Evolutionary conservation across 306 rosid species (phyloP).

Genomic region (Castanea sativa): DNA sequence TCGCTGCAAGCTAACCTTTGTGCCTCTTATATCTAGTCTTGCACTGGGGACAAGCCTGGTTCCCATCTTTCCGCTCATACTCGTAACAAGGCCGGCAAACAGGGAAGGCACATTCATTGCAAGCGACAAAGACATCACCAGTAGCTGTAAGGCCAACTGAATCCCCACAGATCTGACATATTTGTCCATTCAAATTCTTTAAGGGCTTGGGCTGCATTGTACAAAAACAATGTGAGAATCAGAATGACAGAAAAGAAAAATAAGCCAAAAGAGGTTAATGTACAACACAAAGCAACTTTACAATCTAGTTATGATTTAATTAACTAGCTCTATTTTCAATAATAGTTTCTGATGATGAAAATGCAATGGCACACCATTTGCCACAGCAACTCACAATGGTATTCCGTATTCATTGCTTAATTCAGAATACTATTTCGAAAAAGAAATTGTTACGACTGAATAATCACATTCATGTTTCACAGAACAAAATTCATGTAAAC

Average conservation of each 20-base stretch:
- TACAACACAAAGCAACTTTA: background rate
- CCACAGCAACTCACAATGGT: background rate
- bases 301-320: background rate
- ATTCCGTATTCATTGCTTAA: background rate
- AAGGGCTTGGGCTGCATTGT: slow-evolving; percentile 71
- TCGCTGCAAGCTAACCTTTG: slow-evolving; percentile 44
- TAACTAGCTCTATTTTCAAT: background rate
- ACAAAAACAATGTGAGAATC: slow-evolving; percentile 13
- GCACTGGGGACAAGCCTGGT: slow-evolving; percentile 94
- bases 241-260: slow-evolving; percentile 8
- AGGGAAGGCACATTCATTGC: slow-evolving; percentile 96
- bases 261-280: background rate
- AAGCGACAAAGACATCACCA: slow-evolving; percentile 93
- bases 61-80: slow-evolving; percentile 92
- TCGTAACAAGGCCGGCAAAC: slow-evolving; percentile 95
- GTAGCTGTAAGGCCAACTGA: slow-evolving; percentile 65
- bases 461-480: background rate
- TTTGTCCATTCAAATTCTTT: slow-evolving; percentile 74
- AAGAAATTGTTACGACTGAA: background rate
- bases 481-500: background rate
- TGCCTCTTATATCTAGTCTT: slow-evolving; percentile 95
- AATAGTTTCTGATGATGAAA: background rate
- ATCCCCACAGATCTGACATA: slow-evolving; percentile 94
- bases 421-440: background rate
- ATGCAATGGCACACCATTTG: background rate